Base-by-base conservation (phyloP, 345 rosid genomes). In the Salix arbutifolia region DNA sequence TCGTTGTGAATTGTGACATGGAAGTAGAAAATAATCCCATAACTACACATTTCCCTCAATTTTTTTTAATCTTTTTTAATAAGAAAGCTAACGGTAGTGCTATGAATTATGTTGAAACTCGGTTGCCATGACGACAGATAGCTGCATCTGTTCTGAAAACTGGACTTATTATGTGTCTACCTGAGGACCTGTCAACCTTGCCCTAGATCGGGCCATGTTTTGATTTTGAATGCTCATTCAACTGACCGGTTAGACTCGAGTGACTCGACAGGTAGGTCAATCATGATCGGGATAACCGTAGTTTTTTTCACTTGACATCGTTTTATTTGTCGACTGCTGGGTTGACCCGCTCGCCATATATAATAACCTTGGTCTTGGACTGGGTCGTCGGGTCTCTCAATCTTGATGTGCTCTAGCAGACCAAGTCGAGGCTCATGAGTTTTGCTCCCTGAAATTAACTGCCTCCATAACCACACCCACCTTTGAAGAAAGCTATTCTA, bases 381-480 rank as follows among this genome's bases (percentile, higher is more conserved):
- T 33, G 35, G 35, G 35, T 33, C 35, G 35, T 33, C 35, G 35
- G 35, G 35, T 33, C 35, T 33, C 35, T 33, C 35, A 33, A 33
- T 31, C 33, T 31, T 3, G 35, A 33, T 5, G 12, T 44, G 44
- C 46, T 48, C 50, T 73, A 52, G 68, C 67, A 64, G 78, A 33
- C 44, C 69, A 70, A 31, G 65, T 65, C 11, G 35, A 11, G 71
- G 26, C 25, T 56, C 75, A 74, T 26, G 23, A 56, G 25, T 69
- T 77, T 76, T 80, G 44, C 65, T n/a, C 74, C 61, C 37, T 35
- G 8, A 56, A 76, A 69, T 76, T 61, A 69, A 72, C 75, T 70
- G 79, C 50, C 69, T 75, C 77, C 72, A 53, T 76, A 65, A 67
- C 68, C 72, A 26, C 68, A 46, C 75, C 77, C 66, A 80, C 81